Percentiles rank a stretch among this genome's conserved stretches.
phyloP scores from a whole-genome alignment of 2,329 filamentous ascomycete genomes.

The Penicillium sp. region DNA sequence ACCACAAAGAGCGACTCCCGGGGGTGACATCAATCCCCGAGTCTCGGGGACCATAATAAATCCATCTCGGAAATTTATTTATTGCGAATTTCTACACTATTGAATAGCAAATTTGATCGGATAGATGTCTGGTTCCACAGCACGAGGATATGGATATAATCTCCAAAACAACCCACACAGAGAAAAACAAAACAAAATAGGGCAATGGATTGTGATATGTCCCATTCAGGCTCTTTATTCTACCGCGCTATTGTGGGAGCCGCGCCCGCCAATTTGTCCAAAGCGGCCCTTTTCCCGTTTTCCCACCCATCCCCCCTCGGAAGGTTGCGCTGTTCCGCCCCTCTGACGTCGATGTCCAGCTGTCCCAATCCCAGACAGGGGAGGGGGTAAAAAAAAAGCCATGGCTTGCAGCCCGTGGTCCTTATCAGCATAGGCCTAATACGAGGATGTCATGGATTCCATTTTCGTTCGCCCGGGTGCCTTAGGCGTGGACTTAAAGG shows the following conservation, averaged over 20 bases:
- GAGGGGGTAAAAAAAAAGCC: neutral
- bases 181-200: neutral
- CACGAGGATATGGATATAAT: neutral
- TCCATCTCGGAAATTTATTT: constrained; percentile 1
- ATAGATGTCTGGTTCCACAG: neutral
- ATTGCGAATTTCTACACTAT: neutral
- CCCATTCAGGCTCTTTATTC: constrained; percentile 14
- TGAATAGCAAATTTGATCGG: neutral
- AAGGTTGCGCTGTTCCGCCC: constrained; percentile 14
- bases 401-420: constrained; percentile 13
- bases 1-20: neutral
- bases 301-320: neutral
- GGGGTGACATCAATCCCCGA: constrained; percentile 1
- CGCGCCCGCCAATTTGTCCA: constrained; percentile 23
- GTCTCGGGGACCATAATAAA: constrained; percentile 4
- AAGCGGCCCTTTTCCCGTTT: constrained; percentile 2
- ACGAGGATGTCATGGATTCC: neutral
- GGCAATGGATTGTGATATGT: constrained; percentile 23
- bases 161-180: neutral
- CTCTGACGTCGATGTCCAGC: constrained; percentile 32
- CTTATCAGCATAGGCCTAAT: neutral
- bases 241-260: constrained; percentile 26
- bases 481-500: neutral
- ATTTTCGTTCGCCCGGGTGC: neutral
- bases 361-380: constrained; percentile 3